Conservation (phyloP, 225 moss, liverwort and hornwort species). For the Ulota crispa region DNA sequence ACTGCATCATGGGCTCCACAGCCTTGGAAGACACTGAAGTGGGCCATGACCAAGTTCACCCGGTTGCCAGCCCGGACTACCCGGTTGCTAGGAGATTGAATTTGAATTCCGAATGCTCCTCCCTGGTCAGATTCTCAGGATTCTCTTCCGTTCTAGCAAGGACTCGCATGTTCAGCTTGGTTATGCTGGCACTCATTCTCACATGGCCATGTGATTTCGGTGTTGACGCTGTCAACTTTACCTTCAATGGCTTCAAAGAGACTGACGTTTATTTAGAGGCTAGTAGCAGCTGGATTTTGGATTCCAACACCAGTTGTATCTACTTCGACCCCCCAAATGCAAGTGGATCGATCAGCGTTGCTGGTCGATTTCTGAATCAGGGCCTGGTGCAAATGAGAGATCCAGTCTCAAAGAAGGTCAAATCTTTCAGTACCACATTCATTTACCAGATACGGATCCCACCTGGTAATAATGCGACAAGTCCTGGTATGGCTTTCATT, state of each 20-base stretch:
- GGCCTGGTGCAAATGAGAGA: neutral
- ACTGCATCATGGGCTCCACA: neutral
- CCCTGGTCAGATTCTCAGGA: accelerated
- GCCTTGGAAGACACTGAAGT: too few relatives aligned
- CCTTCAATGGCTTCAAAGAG: slow-evolving; percentile 3
- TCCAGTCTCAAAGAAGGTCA: neutral
- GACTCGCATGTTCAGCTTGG: neutral
- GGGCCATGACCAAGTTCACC: neutral
- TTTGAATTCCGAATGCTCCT: neutral
- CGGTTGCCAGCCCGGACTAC: too few relatives aligned
- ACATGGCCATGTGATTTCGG: neutral
- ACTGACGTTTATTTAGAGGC: neutral
- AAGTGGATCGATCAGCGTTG: too few relatives aligned
- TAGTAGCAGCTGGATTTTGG: neutral
- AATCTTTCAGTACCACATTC: neutral
- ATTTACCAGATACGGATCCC: neutral
- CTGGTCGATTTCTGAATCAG: neutral
- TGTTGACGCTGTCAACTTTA: neutral
- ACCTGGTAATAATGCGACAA: neutral
- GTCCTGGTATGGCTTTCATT: slow-evolving; percentile 5
- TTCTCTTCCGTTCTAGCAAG: too few relatives aligned
- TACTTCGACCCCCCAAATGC: too few relatives aligned
- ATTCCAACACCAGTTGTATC: too few relatives aligned
- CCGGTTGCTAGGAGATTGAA: neutral
- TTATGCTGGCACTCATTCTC: neutral